Conservation (phyloP, 2,329 filamentous ascomycete species). For the Pestalotiopsis fici region DNA sequence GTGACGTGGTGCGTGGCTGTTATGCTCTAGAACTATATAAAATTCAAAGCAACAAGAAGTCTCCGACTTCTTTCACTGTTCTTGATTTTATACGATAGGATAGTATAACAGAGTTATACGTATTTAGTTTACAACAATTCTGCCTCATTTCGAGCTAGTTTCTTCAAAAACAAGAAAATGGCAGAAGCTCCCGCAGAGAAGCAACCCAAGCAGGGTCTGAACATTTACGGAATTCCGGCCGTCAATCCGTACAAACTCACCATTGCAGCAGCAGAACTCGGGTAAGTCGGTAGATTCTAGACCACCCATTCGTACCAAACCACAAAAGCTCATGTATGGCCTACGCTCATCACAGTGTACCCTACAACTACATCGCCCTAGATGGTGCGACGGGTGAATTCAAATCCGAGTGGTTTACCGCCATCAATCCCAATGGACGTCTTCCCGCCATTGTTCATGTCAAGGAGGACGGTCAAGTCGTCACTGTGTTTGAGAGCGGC, state of each 20-base stretch:
- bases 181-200: slow-evolving; percentile 17
- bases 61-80: no score
- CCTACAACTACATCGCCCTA: slow-evolving; percentile 21
- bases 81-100: no score
- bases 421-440: slow-evolving; percentile 24
- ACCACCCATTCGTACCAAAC: neutral
- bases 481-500: slow-evolving; percentile 24
- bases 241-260: slow-evolving; percentile 22
- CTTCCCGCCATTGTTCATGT: slow-evolving; percentile 24
- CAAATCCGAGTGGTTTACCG: slow-evolving; percentile 19
- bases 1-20: no score
- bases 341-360: slow-evolving; percentile 7
- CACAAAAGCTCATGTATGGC: no score
- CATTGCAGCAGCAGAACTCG: slow-evolving; percentile 22
- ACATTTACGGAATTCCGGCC: slow-evolving; percentile 20
- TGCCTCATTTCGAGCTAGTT: no score
- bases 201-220: slow-evolving; percentile 22
- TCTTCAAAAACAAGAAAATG: no score
- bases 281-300: slow-evolving; percentile 11
- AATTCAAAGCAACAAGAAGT: no score
- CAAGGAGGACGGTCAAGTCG: slow-evolving; percentile 21
- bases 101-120: no score
- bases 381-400: slow-evolving; percentile 16
- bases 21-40: neutral
- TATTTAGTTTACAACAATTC: no score